A percentile compares a stretch with the other conserved stretches of the same genome.
These are phyloP conservation scores for Sugiyamaella mastotermitis DNA, from an alignment of 805 yeast genomes.

Conservation along the genomic window DNA sequence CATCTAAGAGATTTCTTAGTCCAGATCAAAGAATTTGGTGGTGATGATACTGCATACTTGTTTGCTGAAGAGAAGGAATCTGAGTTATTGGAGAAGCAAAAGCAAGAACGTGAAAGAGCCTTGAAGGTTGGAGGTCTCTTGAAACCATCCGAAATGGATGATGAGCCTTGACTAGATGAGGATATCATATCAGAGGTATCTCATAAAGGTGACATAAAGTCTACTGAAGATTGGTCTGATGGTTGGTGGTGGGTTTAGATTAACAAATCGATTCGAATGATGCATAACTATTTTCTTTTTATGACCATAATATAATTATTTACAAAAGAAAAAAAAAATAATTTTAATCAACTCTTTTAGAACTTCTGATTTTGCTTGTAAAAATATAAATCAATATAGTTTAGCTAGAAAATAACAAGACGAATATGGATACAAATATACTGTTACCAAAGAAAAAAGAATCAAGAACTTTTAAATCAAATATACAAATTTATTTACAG, in stretches of 20 bases:
- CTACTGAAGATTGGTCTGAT: conserved; percentile 7
- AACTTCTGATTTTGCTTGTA: too few relatives aligned
- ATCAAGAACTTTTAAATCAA: too few relatives aligned
- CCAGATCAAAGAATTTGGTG: conserved; percentile 93
- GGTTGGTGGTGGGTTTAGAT: conserved; percentile 12
- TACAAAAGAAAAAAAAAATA: too few relatives aligned
- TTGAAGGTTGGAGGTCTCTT: conserved; percentile 86
- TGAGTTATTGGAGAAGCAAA: conserved; percentile 63
- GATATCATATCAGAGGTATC: background rate
- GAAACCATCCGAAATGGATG: conserved; percentile 93
- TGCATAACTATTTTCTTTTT: too few relatives aligned
- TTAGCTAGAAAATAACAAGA: too few relatives aligned
- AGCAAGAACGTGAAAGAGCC: conserved; percentile 72
- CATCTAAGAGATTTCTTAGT: conserved; percentile 91
- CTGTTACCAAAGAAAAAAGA: too few relatives aligned
- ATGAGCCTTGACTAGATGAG: conserved; percentile 27
- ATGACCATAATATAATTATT: too few relatives aligned
- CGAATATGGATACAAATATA: too few relatives aligned
- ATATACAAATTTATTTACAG: too few relatives aligned
- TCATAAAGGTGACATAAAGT: background rate
- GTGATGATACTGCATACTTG: conserved; percentile 72
- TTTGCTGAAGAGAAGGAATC: conserved; percentile 89
- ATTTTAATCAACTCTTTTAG: too few relatives aligned
- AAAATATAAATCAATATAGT: too few relatives aligned
- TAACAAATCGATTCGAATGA: too few relatives aligned